phyloP scores from a whole-genome alignment of 2,329 filamentous ascomycete species.

The Madurella mycetomatis region DNA sequence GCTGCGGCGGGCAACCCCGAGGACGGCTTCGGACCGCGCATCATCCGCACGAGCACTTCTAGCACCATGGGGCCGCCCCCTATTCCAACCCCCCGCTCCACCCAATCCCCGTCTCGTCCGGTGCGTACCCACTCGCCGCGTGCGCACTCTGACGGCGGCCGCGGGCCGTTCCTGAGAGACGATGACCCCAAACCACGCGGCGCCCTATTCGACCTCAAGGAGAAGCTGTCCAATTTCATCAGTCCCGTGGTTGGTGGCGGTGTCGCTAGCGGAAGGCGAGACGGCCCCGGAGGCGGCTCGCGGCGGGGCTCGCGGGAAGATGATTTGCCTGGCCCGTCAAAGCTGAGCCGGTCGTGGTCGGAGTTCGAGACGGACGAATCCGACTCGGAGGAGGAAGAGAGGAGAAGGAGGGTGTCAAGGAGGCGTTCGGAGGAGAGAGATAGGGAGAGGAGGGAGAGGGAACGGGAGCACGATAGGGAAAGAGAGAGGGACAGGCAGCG shows the following conservation, averaged over 20 bases:
- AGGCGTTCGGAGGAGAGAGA: constrained; percentile 30
- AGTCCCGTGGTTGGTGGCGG: constrained; percentile 32
- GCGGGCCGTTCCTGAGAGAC: constrained; percentile 2
- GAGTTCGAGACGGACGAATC: constrained; percentile 38
- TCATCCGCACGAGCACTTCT: constrained; percentile 14
- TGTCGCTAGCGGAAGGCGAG: constrained; percentile 28
- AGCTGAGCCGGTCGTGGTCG: constrained; percentile 40
- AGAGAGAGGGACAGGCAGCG: constrained; percentile 32
- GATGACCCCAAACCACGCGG: constrained; percentile 37
- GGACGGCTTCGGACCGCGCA: constrained; percentile 10
- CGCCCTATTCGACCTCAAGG: constrained; percentile 36
- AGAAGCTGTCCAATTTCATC: constrained; percentile 43
- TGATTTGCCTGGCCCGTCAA: constrained; percentile 35
- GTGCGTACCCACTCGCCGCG: constrained; percentile 9
- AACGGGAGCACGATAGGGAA: constrained; percentile 35
- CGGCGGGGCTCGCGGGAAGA: constrained; percentile 31
- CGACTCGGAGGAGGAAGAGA: constrained; percentile 22
- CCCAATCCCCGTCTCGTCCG: constrained; percentile 1
- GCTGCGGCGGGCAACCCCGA: constrained; percentile 13
- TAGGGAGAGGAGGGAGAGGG: constrained; percentile 33
- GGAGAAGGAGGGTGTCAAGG: constrained; percentile 3
- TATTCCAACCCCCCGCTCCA: constrained; percentile 27
- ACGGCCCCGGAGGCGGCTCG: constrained; percentile 4
- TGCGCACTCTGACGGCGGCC: neutral
- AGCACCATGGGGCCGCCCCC: constrained; percentile 21